Conservation (phyloP, 305 asterid genomes). For the Coffea humblotiana region DNA sequence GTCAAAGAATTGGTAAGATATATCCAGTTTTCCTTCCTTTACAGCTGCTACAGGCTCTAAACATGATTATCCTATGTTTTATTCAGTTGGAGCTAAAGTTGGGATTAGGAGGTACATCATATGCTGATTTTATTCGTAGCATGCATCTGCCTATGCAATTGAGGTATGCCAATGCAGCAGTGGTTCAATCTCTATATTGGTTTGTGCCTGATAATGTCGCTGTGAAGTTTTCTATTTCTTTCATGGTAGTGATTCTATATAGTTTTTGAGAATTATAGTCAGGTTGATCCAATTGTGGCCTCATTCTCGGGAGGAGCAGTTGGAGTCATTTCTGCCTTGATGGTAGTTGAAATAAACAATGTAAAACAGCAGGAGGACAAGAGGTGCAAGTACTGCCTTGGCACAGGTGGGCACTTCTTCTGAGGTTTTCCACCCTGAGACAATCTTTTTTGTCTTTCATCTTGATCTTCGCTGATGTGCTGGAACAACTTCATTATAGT, state of each 20-base stretch:
- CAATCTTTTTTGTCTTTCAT: not conserved
- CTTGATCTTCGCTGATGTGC: not conserved
- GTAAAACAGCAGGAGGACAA: constrained; percentile 94
- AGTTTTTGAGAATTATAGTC: constrained; percentile 40
- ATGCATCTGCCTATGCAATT: constrained; percentile 96
- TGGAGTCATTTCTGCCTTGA: constrained; percentile 81
- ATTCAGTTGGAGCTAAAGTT: constrained; percentile 84
- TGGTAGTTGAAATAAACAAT: constrained; percentile 96
- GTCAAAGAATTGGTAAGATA: not conserved
- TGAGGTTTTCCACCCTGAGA: constrained; percentile 6
- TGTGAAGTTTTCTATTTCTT: not conserved
- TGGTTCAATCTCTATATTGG: constrained; percentile 7
- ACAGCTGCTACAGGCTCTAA: constrained; percentile 15
- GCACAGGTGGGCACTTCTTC: constrained; percentile 58
- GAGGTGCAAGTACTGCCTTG: constrained; percentile 95
- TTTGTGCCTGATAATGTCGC: constrained; percentile 15
- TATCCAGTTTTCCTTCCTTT: not conserved
- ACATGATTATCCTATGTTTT: constrained; percentile 18
- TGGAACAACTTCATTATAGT: not conserved
- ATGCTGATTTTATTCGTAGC: constrained; percentile 77
- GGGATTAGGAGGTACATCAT: constrained; percentile 93
- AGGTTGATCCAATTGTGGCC: constrained; percentile 98
- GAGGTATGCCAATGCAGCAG: constrained; percentile 48
- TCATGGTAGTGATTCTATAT: constrained; percentile 9
- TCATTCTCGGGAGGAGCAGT: constrained; percentile 93